Evolutionary conservation across 495 filamentous ascomycete genomes (phyloP), one percentile per base, ranked within the genome.

Genomic region (Xylaria palmicola): DNA sequence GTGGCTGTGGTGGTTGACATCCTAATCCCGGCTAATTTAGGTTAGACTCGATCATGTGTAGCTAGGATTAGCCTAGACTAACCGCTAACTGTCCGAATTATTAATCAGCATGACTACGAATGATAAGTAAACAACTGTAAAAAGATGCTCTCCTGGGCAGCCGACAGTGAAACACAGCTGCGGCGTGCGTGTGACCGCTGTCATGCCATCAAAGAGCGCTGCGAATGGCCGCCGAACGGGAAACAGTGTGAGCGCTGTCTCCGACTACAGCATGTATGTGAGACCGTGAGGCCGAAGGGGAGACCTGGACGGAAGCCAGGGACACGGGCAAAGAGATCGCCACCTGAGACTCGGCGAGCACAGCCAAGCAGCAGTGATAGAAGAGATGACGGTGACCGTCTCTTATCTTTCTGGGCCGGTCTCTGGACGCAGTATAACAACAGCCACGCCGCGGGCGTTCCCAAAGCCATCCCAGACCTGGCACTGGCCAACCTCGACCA

Each of bases 151-250:
- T 59, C 27, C 22, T 59, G 40, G 41, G 27, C n/a, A n/a, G 34
- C 34, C 10, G n/a, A n/a, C 24, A 36, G 55, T 10, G 55, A 49
- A 20, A 20, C 27, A 32, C 9, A 27, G n/a, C 55, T 19, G 7
- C 55, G 26, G 26, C 55, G 55, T 8, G 66, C 66, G 15, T 68
- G 66, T 48, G 66, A 68, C 51, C 59, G 66, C 52, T 68, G 66
- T 53, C 62, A 68, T 55, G 53, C 64, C 32, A 55, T 68, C 24
- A 68, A 68, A 56, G 66, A 68, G 59, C 58, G 64, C 40, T 68
- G 66, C 49, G 41, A 45, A 45, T 56, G 66, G 44, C 27, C 44
- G 17, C 30, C 48, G 15, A 37, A 41, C 26, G 45, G 24, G 27
- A 36, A n/a, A 30, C 20, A 10, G 50, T 68, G 66, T 57, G 45